Evolutionary conservation across 306 rosid species (phyloP), one percentile per base, ranked within the genome.

Genomic region (Quercus rubra): DNA sequence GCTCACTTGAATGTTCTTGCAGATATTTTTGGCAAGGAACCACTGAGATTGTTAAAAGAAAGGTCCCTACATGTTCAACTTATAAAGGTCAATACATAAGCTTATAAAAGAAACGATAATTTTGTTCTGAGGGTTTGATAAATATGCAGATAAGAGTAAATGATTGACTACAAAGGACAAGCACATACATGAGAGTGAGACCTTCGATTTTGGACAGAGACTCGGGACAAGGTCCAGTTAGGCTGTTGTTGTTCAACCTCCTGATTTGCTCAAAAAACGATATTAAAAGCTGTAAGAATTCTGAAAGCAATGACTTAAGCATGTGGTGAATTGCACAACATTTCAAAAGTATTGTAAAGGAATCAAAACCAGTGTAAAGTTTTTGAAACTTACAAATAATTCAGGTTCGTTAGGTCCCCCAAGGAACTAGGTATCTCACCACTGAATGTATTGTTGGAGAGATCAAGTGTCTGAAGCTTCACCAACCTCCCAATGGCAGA

Each of bases 1-100:
- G 77, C 94, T 89, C 80, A 96, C 99, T 93, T 96, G 85, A 96
- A 93, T 59, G 99, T 96, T 89, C 99, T 90, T 76, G 99, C 94
- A 20, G 94, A 81, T 77, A 93, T 80, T 80, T 92, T 89, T 49
- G 99, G 98, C 86, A 96, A 79, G 73, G 97, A 79, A 77, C 99
- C 96, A 59, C 91, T 93, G 81, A 96, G 78, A 86, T 96, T 96
- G 89, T 96, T 96, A 80, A 85, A 93, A 77, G 99, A 96, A 52
- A 96, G 91, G 87, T 96, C 99, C 85, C 99, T 96, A 58, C 84
- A 86, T 31, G 78, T 73, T 74, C 70, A 79, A 79, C 14, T 49
- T 21, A 77, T 5, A 77, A 30, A 19, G 38, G 75, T 84, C 66
- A 77, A 68, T 28, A 64, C 2, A 38, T 52, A 49, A 23, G 11